Percentiles rank a stretch among this genome's conserved stretches.
These are phyloP conservation scores for Paraglomus occultum DNA, from an alignment of 192 early-diverging fungal species.

Conservation along the genomic window DNA sequence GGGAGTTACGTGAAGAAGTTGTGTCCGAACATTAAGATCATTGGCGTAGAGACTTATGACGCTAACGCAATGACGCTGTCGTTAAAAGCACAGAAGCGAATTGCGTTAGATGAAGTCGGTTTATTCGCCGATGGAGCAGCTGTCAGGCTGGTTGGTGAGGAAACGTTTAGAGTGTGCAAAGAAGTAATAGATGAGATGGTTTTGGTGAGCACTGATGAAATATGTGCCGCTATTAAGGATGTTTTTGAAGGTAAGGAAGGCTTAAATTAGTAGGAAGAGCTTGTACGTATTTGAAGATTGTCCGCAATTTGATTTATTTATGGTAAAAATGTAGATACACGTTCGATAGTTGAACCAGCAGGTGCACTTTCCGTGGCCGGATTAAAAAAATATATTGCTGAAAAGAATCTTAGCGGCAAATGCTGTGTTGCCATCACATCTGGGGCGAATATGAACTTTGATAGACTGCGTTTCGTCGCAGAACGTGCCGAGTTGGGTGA, in stretches of 20 bases:
- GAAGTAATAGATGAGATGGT: conserved; percentile 89
- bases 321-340: conserved; percentile 60
- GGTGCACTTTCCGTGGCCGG: conserved; percentile 90
- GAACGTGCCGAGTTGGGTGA: conserved; percentile 97
- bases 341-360: conserved; percentile 95
- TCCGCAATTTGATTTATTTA: background rate
- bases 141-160: conserved; percentile 86
- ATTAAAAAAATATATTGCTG: conserved; percentile 73
- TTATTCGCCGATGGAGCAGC: conserved; percentile 98
- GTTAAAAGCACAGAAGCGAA: conserved; percentile 61
- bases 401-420: conserved; percentile 49
- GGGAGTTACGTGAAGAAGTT: conserved; percentile 92
- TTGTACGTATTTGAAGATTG: background rate
- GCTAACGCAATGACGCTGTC: conserved; percentile 86
- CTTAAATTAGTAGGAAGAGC: background rate
- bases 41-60: conserved; percentile 91
- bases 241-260: conserved; percentile 66
- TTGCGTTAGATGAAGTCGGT: conserved; percentile 76
- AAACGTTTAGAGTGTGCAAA: conserved; percentile 79
- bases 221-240: conserved; percentile 91
- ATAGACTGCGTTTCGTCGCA: conserved; percentile 94
- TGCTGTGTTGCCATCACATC: conserved; percentile 78
- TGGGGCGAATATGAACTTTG: conserved; percentile 99
- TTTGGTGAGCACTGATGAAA: conserved; percentile 91
- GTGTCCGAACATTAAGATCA: conserved; percentile 81